A percentile compares a stretch with the other conserved stretches of the same genome.
phyloP scores from a whole-genome alignment of 495 filamentous ascomycete genomes.

The Xylaria grammica region DNA sequence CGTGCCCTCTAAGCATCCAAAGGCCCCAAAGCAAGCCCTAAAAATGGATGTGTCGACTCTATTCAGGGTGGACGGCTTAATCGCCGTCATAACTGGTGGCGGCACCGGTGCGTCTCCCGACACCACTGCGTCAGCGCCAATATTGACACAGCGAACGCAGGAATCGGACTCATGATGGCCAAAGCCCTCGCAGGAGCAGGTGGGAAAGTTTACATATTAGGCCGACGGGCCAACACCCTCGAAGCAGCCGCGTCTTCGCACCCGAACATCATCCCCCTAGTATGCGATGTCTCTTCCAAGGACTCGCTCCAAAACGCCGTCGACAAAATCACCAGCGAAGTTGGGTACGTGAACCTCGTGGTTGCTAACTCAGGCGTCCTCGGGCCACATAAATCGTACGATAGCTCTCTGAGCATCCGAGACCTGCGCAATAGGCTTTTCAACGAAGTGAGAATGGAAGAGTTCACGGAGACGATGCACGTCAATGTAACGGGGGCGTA shows the following conservation, averaged over 20 bases:
- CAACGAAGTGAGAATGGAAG: constrained; percentile 47
- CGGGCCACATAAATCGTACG: constrained; percentile 47
- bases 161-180: constrained; percentile 70
- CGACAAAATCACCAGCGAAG: constrained; percentile 51
- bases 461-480: constrained; percentile 53
- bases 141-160: constrained; percentile 39
- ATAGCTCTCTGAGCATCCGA: constrained; percentile 44
- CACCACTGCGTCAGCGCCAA: neutral
- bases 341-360: constrained; percentile 60
- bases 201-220: constrained; percentile 74
- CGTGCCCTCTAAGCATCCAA: neutral
- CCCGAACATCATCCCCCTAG: constrained; percentile 57
- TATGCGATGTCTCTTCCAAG: constrained; percentile 63
- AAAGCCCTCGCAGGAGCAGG: constrained; percentile 67
- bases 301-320: constrained; percentile 56
- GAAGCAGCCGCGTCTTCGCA: constrained; percentile 43
- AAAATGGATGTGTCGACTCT: constrained; percentile 36
- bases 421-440: constrained; percentile 54
- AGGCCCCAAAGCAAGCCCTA: neutral
- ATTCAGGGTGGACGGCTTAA: constrained; percentile 57
- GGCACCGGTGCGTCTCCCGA: constrained; percentile 51
- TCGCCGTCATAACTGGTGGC: constrained; percentile 62
- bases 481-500: constrained; percentile 59
- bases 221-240: constrained; percentile 60
- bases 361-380: constrained; percentile 63